Conservation (phyloP, 108 stramenopile species). For the Cyclostephanos invisitatus region DNA sequence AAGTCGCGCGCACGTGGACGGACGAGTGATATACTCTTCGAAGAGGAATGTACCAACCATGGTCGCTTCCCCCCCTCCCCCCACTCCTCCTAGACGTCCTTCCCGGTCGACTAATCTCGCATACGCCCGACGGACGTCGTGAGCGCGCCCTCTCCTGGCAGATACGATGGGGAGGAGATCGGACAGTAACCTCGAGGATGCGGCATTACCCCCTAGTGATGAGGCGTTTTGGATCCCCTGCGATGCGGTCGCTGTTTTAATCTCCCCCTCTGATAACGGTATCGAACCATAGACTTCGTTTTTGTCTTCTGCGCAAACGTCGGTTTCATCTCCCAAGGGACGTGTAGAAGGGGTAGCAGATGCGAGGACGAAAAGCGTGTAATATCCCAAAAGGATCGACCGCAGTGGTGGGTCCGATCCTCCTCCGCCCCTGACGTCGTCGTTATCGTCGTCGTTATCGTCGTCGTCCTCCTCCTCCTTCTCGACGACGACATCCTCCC, state of each 20-base stretch:
- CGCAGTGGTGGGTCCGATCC: slow-evolving; percentile 12
- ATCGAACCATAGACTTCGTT: neutral
- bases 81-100: too few species aligned
- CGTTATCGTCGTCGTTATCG: neutral
- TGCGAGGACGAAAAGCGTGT: slow-evolving; percentile 6
- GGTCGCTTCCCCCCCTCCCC: neutral
- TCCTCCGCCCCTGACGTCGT: neutral
- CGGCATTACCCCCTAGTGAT: neutral
- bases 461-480: neutral
- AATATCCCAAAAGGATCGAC: slow-evolving; percentile 37
- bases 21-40: slow-evolving; percentile 41
- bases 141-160: slow-evolving; percentile 13
- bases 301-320: neutral
- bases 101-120: neutral
- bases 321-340: neutral
- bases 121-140: slow-evolving; percentile 26
- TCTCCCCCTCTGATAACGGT: neutral
- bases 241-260: neutral
- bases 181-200: slow-evolving; percentile 26
- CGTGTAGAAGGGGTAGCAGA: neutral
- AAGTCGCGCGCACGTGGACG: slow-evolving; percentile 26
- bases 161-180: slow-evolving; percentile 34
- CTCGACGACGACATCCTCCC: neutral
- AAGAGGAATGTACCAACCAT: slow-evolving; percentile 1
- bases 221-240: neutral